These are phyloP conservation scores for Lepidopterella palustris DNA, from an alignment of 495 filamentous ascomycete species.

Conservation along the genomic window DNA sequence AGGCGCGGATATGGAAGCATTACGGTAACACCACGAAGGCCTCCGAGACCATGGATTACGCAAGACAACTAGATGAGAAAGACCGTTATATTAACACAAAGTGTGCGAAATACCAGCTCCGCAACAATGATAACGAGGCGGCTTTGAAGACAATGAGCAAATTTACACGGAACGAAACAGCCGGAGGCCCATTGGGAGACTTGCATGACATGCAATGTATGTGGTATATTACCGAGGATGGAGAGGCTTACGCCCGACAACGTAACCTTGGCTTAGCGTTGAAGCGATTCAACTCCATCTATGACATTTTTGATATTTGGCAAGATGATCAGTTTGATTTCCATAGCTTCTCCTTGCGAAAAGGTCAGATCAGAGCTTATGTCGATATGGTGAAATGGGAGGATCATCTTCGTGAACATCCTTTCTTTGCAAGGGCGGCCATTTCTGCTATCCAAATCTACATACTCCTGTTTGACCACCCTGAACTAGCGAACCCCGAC, in stretches of 20 bases:
- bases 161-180: constrained; percentile 87
- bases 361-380: constrained; percentile 92
- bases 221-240: constrained; percentile 95
- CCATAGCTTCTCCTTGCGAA: constrained; percentile 90
- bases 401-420: constrained; percentile 80
- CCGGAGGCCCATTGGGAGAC: constrained; percentile 81
- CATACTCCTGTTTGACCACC: constrained; percentile 70
- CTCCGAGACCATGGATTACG: constrained; percentile 80
- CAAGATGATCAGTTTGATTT: constrained; percentile 99
- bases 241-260: constrained; percentile 79
- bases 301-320: constrained; percentile 94
- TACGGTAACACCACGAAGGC: constrained; percentile 73
- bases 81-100: constrained; percentile 99
- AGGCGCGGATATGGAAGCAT: constrained; percentile 92
- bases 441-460: constrained; percentile 76
- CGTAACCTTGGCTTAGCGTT: constrained; percentile 77
- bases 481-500: constrained; percentile 55
- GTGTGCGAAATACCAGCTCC: constrained; percentile 91
- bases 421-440: constrained; percentile 85
- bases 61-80: constrained; percentile 72
- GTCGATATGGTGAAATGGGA: constrained; percentile 97
- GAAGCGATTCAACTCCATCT: constrained; percentile 80
- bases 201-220: constrained; percentile 98
- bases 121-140: constrained; percentile 82
- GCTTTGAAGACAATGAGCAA: constrained; percentile 84